Evolutionary conservation across 2,329 filamentous ascomycete species (phyloP).

Genomic region (Aspergillus transmontanensis): DNA sequence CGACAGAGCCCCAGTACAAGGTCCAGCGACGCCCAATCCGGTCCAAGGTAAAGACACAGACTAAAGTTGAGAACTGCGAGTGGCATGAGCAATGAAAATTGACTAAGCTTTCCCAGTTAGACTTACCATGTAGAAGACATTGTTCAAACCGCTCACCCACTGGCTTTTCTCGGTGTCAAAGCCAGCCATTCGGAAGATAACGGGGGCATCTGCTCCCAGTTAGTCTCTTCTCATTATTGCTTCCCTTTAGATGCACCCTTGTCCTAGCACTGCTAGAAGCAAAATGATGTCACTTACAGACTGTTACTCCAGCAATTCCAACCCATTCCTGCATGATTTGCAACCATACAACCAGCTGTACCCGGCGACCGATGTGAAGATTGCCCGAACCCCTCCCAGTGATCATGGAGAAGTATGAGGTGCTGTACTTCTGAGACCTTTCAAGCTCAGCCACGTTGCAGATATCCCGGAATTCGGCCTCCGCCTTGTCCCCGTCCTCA

Average conservation of each 20-base stretch:
- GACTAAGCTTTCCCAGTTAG: background rate
- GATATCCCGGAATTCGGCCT: constrained; percentile 70
- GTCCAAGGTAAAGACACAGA: constrained; percentile 71
- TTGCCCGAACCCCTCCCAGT: constrained; percentile 67
- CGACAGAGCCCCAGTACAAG: constrained; percentile 67
- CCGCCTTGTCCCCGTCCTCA: constrained; percentile 56
- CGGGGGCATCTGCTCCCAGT: constrained; percentile 42
- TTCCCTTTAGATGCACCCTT: background rate
- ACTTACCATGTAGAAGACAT: constrained; percentile 58
- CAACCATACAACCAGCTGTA: constrained; percentile 71
- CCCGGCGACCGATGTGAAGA: constrained; percentile 66
- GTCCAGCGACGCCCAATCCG: constrained; percentile 70
- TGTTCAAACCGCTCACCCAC: constrained; percentile 64
- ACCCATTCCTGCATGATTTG: constrained; percentile 73
- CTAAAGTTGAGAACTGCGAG: constrained; percentile 63
- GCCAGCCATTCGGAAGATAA: constrained; percentile 68
- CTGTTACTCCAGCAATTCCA: constrained; percentile 69
- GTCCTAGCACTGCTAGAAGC: background rate
- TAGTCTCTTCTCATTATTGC: background rate
- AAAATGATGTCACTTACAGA: constrained; percentile 44
- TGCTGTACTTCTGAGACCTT: constrained; percentile 53
- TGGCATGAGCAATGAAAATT: background rate
- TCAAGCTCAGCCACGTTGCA: constrained; percentile 65
- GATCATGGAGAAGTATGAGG: constrained; percentile 67
- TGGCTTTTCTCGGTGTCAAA: constrained; percentile 62